phyloP scores from a whole-genome alignment of 495 filamentous ascomycete genomes.

The Penicillium lividum region DNA sequence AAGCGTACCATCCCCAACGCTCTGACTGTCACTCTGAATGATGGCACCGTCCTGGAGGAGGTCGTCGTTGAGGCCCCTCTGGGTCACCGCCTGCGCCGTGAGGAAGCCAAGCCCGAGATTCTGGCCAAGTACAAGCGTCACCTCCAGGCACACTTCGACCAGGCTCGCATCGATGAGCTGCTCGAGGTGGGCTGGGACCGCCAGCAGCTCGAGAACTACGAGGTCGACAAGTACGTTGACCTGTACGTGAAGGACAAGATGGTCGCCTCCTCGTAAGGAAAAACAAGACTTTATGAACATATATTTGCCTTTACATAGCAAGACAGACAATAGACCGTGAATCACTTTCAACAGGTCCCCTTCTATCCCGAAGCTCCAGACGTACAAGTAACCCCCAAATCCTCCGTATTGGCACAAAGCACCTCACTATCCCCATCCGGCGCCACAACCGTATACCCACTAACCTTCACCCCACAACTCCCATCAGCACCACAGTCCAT shows the following conservation, averaged over 20 bases:
- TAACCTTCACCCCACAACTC: slow-evolving; percentile 39
- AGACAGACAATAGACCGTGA: slow-evolving; percentile 18
- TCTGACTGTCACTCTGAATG: slow-evolving; percentile 87
- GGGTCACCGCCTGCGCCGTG: slow-evolving; percentile 85
- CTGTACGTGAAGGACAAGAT: slow-evolving; percentile 77
- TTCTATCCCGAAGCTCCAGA: slow-evolving; percentile 38
- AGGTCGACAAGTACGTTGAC: slow-evolving; percentile 92
- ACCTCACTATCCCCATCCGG: slow-evolving; percentile 35
- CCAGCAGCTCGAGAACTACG: slow-evolving; percentile 72
- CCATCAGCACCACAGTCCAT: slow-evolving; percentile 42
- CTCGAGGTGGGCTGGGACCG: slow-evolving; percentile 72
- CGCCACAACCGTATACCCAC: slow-evolving; percentile 33
- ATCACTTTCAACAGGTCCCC: background rate
- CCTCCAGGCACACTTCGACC: slow-evolving; percentile 75
- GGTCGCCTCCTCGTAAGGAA: slow-evolving; percentile 34
- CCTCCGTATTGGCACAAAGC: slow-evolving; percentile 43
- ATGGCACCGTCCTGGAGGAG: slow-evolving; percentile 91
- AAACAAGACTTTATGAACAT: slow-evolving; percentile 19
- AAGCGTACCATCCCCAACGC: slow-evolving; percentile 97
- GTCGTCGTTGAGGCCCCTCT: slow-evolving; percentile 93
- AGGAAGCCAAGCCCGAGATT: slow-evolving; percentile 97
- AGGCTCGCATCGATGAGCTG: slow-evolving; percentile 74
- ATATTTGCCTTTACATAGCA: slow-evolving; percentile 18
- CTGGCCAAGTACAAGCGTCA: slow-evolving; percentile 93
- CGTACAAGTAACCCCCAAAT: slow-evolving; percentile 39